Base-by-base conservation (phyloP, 2,329 filamentous ascomycete genomes). In the Fusarium tjaetaba region DNA sequence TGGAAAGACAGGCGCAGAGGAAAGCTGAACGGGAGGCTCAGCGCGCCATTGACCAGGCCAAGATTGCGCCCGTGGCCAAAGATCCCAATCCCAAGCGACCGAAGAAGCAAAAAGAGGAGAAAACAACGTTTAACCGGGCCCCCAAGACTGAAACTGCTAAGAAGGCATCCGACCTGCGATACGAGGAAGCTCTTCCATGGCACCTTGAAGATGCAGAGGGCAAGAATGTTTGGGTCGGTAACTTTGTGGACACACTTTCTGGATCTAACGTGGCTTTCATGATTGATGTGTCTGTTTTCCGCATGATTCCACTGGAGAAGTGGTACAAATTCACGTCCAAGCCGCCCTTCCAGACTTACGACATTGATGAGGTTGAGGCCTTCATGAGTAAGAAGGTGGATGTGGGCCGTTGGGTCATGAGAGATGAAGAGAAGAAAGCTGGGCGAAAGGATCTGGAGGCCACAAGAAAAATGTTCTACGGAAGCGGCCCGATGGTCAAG, bases 171-270 rank as follows among this genome's bases (percentile, higher is more conserved):
- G 89, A 90, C 64, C 90, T 90, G 83, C 92, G 95, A 72, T 99
- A 98, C 75, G 96, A 98, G 81, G 96, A 99, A 82, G 94, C 96
- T 8, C 86, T 98, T 56, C 96, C 96, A 11, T 99, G 96, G 96
- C 95, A 98, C 81, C 83, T 99, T 41, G 96, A 99, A 80, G 96
- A 99, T 81, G 97, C 95, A 45, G 96, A 99, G 78, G 94, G 95
- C 73, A 97, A 96, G 81, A 96, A 97, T 77, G 93, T 94, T 6
- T 98, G 95, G 94, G 92, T 96, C 39, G 96, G 95, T 49, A 93
- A 92, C 64, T 98, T 98, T 77, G 93, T 98, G 77, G 93, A 93
- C 32, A 94, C 95, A 24, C 88, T 98, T 42, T 97, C 96, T 0
- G 92, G 96, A 77, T 91, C 94, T 58, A 94, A 95, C 57, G 92